Conservation (phyloP, 305 asterid genomes). For the Ilex paraguariensis region DNA sequence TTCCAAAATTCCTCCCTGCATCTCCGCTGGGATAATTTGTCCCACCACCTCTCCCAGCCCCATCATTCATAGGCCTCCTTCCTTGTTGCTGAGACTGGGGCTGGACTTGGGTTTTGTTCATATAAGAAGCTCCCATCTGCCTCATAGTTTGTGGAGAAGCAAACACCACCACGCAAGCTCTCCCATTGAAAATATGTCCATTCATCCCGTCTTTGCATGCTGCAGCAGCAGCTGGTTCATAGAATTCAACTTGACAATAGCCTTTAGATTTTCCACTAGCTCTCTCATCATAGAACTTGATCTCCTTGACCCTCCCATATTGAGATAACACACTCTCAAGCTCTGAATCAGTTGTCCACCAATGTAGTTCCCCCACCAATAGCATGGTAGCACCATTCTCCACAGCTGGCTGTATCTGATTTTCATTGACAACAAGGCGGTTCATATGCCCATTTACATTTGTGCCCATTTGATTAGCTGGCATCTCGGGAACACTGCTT, state of each 20-base stretch:
- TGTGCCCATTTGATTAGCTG: constrained; percentile 31
- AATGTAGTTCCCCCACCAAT: constrained; percentile 89
- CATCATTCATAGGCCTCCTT: constrained; percentile 50
- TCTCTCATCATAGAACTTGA: constrained; percentile 84
- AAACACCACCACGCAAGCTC: constrained; percentile 86
- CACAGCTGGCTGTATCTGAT: constrained; percentile 36
- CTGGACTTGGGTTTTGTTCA: constrained; percentile 47
- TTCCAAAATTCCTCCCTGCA: constrained; percentile 44
- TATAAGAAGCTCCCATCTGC: constrained; percentile 65
- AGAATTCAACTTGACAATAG: constrained; percentile 94
- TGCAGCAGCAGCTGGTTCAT: constrained; percentile 67
- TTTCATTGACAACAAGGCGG: constrained; percentile 43
- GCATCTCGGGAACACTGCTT: constrained; percentile 39
- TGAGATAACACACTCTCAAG: constrained; percentile 58
- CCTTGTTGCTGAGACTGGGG: constrained; percentile 44
- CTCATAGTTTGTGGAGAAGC: constrained; percentile 76
- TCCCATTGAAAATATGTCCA: constrained; percentile 73
- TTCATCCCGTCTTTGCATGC: constrained; percentile 92
- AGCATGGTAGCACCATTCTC: constrained; percentile 73
- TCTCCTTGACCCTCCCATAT: constrained; percentile 87
- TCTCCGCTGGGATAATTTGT: constrained; percentile 47
- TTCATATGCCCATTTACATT: constrained; percentile 35
- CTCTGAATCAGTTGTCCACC: constrained; percentile 99
- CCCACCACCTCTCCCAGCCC: constrained; percentile 58
- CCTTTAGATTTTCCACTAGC: constrained; percentile 99